Evolutionary conservation across 352 stramenopile genomes (phyloP).

Genomic region (Saprolegnia parasitica): DNA sequence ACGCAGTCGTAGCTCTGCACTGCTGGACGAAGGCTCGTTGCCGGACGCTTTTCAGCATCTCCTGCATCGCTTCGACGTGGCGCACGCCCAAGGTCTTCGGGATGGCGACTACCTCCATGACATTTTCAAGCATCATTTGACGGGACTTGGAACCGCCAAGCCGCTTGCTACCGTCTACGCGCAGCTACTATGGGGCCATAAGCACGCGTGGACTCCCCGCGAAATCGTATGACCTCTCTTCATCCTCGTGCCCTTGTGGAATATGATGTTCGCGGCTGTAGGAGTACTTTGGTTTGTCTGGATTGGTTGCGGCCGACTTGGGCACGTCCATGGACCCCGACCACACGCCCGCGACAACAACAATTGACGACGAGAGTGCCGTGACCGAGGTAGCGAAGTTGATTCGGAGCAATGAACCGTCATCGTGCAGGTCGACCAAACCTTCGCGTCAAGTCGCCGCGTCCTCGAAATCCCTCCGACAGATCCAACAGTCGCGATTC

Average conservation of each 20-base stretch:
- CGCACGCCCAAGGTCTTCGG: constrained; percentile 5
- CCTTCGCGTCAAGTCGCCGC: background rate
- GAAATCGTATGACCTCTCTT: no score
- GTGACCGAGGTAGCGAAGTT: background rate
- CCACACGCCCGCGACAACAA: no score
- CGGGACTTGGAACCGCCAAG: background rate
- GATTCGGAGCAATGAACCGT: background rate
- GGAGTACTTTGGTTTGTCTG: no score
- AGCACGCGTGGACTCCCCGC: background rate
- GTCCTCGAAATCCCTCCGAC: background rate
- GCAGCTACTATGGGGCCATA: background rate
- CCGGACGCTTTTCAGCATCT: background rate
- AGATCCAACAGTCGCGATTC: background rate
- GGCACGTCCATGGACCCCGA: no score
- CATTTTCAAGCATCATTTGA: background rate
- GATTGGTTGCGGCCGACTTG: no score
- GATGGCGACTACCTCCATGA: constrained; percentile 7
- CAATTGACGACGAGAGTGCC: no score
- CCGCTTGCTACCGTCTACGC: background rate
- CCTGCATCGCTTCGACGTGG: constrained; percentile 25
- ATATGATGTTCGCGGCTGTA: no score
- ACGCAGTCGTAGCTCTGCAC: constrained; percentile 4
- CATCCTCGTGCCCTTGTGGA: no score
- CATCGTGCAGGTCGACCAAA: constrained; percentile 2
- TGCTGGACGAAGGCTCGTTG: constrained; percentile 13